These are phyloP conservation scores for Rubroshorea leprosula DNA, from an alignment of 345 rosid species.

Conservation along the genomic window DNA sequence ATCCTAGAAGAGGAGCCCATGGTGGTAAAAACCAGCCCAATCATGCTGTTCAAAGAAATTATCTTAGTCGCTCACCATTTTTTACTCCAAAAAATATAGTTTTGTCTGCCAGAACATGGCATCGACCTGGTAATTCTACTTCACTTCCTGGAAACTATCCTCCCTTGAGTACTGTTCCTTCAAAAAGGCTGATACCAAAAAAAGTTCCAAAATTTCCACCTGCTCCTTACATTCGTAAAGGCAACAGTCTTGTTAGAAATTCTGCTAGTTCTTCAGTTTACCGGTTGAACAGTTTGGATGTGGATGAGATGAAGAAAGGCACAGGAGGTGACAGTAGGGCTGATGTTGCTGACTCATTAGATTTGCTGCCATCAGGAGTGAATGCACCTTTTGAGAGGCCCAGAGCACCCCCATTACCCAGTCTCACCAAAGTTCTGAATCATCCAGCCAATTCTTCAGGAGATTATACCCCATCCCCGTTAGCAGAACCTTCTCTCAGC, in stretches of 20 bases:
- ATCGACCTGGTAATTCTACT: slow-evolving; percentile 39
- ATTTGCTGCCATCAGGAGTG: slow-evolving; percentile 29
- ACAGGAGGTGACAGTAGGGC: slow-evolving; percentile 30
- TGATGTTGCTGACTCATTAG: slow-evolving; percentile 28
- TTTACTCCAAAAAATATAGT: too few species aligned
- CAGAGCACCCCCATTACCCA: slow-evolving; percentile 42
- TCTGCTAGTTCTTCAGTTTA: slow-evolving; percentile 37
- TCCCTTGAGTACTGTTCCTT: slow-evolving; percentile 29
- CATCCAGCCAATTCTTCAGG: slow-evolving; percentile 24
- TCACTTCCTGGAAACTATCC: slow-evolving; percentile 35
- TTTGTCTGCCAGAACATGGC: slow-evolving; percentile 88
- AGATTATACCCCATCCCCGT: slow-evolving; percentile 28
- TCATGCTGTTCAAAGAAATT: too few species aligned
- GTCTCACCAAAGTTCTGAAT: slow-evolving; percentile 37
- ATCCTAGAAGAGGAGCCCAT: too few species aligned
- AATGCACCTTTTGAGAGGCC: slow-evolving; percentile 46
- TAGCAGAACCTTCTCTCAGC: slow-evolving; percentile 35
- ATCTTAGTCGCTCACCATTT: too few species aligned
- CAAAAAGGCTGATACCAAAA: slow-evolving; percentile 33
- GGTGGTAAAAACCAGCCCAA: too few species aligned
- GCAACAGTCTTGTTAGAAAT: slow-evolving; percentile 88
- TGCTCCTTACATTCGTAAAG: slow-evolving; percentile 78
- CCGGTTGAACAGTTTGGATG: slow-evolving; percentile 34
- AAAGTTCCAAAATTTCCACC: slow-evolving; percentile 24
- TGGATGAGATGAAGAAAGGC: slow-evolving; percentile 40